Percentiles rank a stretch among this genome's conserved stretches.
phyloP scores from a whole-genome alignment of 2,329 filamentous ascomycete species.

The Xylaria sp. region DNA sequence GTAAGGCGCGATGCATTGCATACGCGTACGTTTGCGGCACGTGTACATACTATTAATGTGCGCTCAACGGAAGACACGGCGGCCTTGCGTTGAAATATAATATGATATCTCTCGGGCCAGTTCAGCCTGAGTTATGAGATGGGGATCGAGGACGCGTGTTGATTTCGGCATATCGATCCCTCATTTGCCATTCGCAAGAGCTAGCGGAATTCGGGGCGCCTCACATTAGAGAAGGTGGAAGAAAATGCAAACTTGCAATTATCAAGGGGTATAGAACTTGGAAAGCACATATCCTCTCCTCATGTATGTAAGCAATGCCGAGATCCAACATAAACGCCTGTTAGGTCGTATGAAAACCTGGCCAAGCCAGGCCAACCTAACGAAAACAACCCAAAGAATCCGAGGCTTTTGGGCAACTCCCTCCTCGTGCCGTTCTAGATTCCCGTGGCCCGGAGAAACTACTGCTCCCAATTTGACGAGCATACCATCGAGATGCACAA shows the following conservation, averaged over 20 bases:
- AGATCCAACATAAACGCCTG: conserved; percentile 19
- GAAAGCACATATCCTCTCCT: conserved; percentile 33
- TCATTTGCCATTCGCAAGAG: conserved; percentile 3
- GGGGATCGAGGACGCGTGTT: conserved; percentile 13
- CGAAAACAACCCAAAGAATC: not conserved
- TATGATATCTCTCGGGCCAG: conserved; percentile 22
- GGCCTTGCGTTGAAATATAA: conserved; percentile 11
- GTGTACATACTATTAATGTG: conserved; percentile 19
- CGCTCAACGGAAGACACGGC: conserved; percentile 25
- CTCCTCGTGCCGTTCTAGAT: conserved; percentile 16
- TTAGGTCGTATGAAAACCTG: conserved; percentile 22
- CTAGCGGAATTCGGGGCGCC: not conserved
- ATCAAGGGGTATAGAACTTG: conserved; percentile 38
- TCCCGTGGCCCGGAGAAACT: conserved; percentile 15
- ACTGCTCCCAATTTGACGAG: conserved; percentile 6
- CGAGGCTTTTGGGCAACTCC: not conserved
- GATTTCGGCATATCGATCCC: conserved; percentile 18
- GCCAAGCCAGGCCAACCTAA: conserved; percentile 2
- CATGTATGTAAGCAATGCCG: conserved; percentile 3
- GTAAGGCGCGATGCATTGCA: conserved; percentile 29
- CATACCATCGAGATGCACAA: conserved; percentile 8
- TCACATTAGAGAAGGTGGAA: not conserved
- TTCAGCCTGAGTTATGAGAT: conserved; percentile 35
- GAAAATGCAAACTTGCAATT: conserved; percentile 32
- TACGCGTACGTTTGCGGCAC: conserved; percentile 29